Percentiles rank a stretch among this genome's conserved stretches.
Evolutionary conservation across 345 rosid species (phyloP).

Genomic region (Diplotaxis tenuifolia): DNA sequence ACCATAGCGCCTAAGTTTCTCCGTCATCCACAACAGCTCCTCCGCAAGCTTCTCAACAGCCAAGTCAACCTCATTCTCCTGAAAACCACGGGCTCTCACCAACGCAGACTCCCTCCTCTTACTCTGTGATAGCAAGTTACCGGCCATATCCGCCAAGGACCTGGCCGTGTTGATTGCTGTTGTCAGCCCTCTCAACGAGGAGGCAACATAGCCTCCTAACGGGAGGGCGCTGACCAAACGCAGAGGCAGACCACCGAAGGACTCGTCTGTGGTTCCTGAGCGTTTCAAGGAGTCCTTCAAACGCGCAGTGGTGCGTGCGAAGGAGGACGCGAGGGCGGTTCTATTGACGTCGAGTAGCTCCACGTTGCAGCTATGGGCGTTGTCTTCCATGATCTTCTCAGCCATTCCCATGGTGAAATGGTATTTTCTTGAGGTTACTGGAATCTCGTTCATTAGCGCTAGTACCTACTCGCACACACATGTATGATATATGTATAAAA

Average conservation of each 20-base stretch:
- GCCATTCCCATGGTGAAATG: constrained; percentile 75
- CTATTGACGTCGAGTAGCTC: constrained; percentile 60
- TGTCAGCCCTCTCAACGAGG: constrained; percentile 52
- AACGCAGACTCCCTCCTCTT: constrained; percentile 12
- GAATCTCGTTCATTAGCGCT: constrained; percentile 60
- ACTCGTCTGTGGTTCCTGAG: constrained; percentile 15
- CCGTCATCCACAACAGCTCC: constrained; percentile 61
- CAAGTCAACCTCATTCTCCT: constrained; percentile 42
- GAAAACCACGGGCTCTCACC: constrained; percentile 7
- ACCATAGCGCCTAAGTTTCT: constrained; percentile 54
- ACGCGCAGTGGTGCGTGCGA: constrained; percentile 51
- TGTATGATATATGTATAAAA: not conserved
- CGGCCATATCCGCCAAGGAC: constrained; percentile 38
- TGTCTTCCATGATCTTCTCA: constrained; percentile 73
- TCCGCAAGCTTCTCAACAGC: constrained; percentile 71
- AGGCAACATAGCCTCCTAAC: constrained; percentile 46
- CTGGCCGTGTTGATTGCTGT: constrained; percentile 37
- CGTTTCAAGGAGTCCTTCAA: constrained; percentile 47
- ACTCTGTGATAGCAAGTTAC: constrained; percentile 28
- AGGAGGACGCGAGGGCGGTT: constrained; percentile 53
- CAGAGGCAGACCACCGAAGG: constrained; percentile 40
- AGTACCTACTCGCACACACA: constrained; percentile 44
- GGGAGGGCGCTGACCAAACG: constrained; percentile 51
- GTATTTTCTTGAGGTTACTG: constrained; percentile 67
- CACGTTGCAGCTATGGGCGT: constrained; percentile 43